Base-by-base conservation (phyloP, 768 basidiomycete genomes). In the Chiua virens region DNA sequence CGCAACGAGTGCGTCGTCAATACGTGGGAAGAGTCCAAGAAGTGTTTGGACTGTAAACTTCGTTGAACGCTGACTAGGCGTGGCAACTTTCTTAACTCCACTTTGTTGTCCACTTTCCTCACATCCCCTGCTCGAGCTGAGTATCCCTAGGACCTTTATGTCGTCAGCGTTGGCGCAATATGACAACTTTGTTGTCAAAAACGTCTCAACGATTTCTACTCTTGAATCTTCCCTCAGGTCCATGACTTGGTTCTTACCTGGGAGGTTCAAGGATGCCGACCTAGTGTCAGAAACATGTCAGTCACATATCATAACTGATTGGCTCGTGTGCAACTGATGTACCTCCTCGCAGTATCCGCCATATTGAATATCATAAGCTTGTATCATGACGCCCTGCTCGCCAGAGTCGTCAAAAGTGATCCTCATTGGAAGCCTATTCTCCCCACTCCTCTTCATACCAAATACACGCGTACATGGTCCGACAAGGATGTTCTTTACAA, bases 251-350 rank as follows among this genome's bases (percentile, higher is more conserved):
- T 85, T 98, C 61, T 74, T 98, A 39, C 96, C 96, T 39, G 95
- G 95, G 53, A 81, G 94, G 57, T 98, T 98, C 80, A 93, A 92
- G 71, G 95, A 98, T 78, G 93, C 94, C 41, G 95, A 98, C 69
- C 75, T 98, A 44, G 94, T 91, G 53, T 93, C 92, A 13, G 96
- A 98, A 81, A 83, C 88, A 63, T 76, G 95, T 96, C 59, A 79
- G 93, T 89, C 54, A 49, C 49, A 44, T 54, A 53, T 50, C 25
- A 45, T 40, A 51, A 39, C 27, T 53, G 32, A 25, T 51, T 38
- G 45, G 38, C 40, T 54, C 43, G 52, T 49, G 50, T 55, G 50
- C 56, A 57, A 64, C 47, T 49, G 49, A 28, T 20, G 35, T 49
- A 28, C 34, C 43, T 49, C 46, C 53, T 48, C 37, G 25, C 66